phyloP scores from a whole-genome alignment of 2,329 filamentous ascomycete species.

The Orbilia ellipsospora region DNA sequence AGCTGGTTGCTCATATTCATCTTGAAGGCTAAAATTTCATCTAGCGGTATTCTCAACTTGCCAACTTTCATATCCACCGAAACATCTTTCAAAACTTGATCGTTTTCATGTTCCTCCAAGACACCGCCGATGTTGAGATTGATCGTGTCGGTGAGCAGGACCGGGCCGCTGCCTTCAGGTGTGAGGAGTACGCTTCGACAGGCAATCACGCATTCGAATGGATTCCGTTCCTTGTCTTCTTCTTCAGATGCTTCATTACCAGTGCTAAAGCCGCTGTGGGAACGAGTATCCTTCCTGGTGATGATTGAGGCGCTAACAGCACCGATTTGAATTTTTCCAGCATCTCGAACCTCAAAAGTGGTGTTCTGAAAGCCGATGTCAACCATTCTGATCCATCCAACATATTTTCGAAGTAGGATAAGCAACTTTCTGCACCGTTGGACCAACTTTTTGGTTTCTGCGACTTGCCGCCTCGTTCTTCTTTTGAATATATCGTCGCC shows the following conservation, averaged over 20 bases:
- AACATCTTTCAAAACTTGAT: constrained; percentile 88
- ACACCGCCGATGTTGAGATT: constrained; percentile 92
- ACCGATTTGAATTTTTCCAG: constrained; percentile 86
- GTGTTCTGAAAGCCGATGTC: constrained; percentile 88
- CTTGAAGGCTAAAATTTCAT: constrained; percentile 72
- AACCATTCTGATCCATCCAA: constrained; percentile 88
- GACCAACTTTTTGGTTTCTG: constrained; percentile 56
- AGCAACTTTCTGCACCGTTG: constrained; percentile 51
- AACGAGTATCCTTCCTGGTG: constrained; percentile 87
- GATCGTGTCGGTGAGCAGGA: constrained; percentile 87
- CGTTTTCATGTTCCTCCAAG: constrained; percentile 81
- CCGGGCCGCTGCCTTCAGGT: constrained; percentile 79
- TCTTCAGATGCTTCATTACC: constrained; percentile 73
- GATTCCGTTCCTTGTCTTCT: constrained; percentile 66
- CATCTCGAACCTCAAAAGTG: constrained; percentile 78
- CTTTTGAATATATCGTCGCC: constrained; percentile 50
- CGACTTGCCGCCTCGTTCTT: constrained; percentile 57
- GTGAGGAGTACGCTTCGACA: constrained; percentile 89
- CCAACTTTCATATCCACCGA: constrained; percentile 91
- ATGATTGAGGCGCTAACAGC: constrained; percentile 88
- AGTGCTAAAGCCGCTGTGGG: constrained; percentile 87
- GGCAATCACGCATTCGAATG: constrained; percentile 94
- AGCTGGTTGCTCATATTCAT: constrained; percentile 66
- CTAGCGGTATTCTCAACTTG: constrained; percentile 87
- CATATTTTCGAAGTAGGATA: constrained; percentile 84